A percentile compares a stretch with the other conserved stretches of the same genome.
Conservation (phyloP, 352 stramenopile species). For the Globisporangium iwayamae region DNA sequence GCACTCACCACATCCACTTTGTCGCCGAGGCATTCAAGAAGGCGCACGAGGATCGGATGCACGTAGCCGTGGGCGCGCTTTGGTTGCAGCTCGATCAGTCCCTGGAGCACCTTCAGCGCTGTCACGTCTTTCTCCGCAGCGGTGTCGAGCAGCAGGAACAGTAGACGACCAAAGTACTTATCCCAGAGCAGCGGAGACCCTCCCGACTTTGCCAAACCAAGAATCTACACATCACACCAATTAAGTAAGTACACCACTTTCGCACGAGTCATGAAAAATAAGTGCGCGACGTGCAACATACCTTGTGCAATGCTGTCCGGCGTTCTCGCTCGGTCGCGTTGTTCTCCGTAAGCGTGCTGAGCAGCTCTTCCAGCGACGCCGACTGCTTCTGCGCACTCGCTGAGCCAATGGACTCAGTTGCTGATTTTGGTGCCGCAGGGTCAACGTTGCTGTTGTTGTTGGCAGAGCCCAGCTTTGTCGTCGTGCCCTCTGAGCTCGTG, state of each 20-base stretch:
- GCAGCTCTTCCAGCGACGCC: slow-evolving; percentile 35
- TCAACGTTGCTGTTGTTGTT: not conserved
- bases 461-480: not conserved
- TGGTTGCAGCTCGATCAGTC: slow-evolving; percentile 37
- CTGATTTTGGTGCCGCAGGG: not conserved
- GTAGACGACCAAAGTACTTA: slow-evolving; percentile 34
- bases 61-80: slow-evolving; percentile 47
- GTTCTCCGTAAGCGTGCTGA: slow-evolving; percentile 43
- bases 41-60: slow-evolving; percentile 50
- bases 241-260: not conserved
- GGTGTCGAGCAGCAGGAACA: slow-evolving; percentile 42
- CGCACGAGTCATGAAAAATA: not conserved
- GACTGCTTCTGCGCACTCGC: slow-evolving; percentile 15
- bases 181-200: slow-evolving; percentile 33
- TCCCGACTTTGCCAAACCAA: slow-evolving; percentile 24
- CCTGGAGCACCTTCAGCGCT: slow-evolving; percentile 52
- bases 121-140: slow-evolving; percentile 41
- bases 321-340: slow-evolving; percentile 38
- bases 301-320: slow-evolving; percentile 46
- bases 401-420: not conserved
- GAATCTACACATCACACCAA: slow-evolving; percentile 23
- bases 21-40: slow-evolving; percentile 43
- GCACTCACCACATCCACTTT: slow-evolving; percentile 42
- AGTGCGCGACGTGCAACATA: slow-evolving; percentile 14
- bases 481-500: not conserved